Percentiles rank a stretch among this genome's conserved stretches.
Conservation (phyloP, 768 basidiomycete genomes). For the Mycena epipterygia region DNA sequence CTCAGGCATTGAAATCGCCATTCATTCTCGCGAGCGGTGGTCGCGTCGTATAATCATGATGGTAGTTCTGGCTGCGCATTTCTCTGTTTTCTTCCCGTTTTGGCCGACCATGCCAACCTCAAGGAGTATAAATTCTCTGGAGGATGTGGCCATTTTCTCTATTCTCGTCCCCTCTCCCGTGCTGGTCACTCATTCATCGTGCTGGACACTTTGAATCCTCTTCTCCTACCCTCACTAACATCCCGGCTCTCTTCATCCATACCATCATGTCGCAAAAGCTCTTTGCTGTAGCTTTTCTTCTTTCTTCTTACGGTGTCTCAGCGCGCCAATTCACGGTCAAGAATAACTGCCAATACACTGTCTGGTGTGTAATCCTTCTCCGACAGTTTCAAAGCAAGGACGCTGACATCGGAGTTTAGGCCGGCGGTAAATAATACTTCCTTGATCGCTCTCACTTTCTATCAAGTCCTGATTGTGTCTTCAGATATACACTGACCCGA, state of each 20-base stretch:
- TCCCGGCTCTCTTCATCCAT: neutral
- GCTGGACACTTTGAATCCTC: slow-evolving; percentile 4
- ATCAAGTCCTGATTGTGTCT: slow-evolving; percentile 10
- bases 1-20: too few relatives aligned
- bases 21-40: neutral
- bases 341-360: slow-evolving; percentile 58
- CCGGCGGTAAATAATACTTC: slow-evolving; percentile 3
- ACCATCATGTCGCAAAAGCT: neutral
- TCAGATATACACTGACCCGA: slow-evolving; percentile 56
- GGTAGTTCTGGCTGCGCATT: neutral
- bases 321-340: slow-evolving; percentile 55
- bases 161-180: neutral
- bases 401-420: neutral
- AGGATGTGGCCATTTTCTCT: neutral
- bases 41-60: neutral
- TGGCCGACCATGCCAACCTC: too few relatives aligned
- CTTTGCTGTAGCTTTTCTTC: slow-evolving; percentile 20
- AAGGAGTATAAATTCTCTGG: neutral
- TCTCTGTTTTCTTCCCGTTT: neutral
- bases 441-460: neutral
- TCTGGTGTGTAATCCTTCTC: slow-evolving; percentile 46
- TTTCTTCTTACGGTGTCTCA: neutral
- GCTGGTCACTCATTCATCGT: slow-evolving; percentile 15
- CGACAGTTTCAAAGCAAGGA: neutral
- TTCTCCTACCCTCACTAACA: neutral